Conservation (phyloP, 176 grass and related monocot species). For the sorghum (Sorghum bicolor) region DNA sequence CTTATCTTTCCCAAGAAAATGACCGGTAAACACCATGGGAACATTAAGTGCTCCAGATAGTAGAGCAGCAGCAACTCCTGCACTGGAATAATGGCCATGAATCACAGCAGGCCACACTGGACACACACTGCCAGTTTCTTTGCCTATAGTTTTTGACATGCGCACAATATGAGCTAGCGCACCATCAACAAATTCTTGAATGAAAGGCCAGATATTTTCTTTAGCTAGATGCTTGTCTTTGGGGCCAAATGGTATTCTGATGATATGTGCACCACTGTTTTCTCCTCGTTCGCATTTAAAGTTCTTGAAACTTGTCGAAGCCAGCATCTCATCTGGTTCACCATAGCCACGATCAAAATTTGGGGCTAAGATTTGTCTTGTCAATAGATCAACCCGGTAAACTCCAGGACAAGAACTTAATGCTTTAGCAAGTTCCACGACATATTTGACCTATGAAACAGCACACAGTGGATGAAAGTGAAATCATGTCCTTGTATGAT, state of each 20-base stretch:
- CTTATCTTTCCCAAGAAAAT: constrained; percentile 88
- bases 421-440: constrained; percentile 87
- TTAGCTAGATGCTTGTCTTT: constrained; percentile 78
- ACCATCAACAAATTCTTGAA: constrained; percentile 93
- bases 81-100: constrained; percentile 88
- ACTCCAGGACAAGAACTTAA: constrained; percentile 79
- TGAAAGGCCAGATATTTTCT: constrained; percentile 77
- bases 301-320: constrained; percentile 56
- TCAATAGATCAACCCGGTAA: constrained; percentile 79
- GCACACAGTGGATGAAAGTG: constrained; percentile 16
- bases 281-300: constrained; percentile 66
- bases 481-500: constrained; percentile 11
- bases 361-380: constrained; percentile 65
- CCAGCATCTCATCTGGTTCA: constrained; percentile 56
- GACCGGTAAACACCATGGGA: constrained; percentile 81
- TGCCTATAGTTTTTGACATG: constrained; percentile 65
- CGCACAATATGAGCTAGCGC: constrained; percentile 64
- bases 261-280: constrained; percentile 75
- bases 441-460: constrained; percentile 78
- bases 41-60: constrained; percentile 77
- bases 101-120: constrained; percentile 76
- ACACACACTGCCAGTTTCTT: constrained; percentile 51
- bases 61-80: constrained; percentile 67
- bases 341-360: constrained; percentile 66
- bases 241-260: constrained; percentile 78